phyloP scores from a whole-genome alignment of 345 rosid genomes.

The Sonneratia caseolaris region DNA sequence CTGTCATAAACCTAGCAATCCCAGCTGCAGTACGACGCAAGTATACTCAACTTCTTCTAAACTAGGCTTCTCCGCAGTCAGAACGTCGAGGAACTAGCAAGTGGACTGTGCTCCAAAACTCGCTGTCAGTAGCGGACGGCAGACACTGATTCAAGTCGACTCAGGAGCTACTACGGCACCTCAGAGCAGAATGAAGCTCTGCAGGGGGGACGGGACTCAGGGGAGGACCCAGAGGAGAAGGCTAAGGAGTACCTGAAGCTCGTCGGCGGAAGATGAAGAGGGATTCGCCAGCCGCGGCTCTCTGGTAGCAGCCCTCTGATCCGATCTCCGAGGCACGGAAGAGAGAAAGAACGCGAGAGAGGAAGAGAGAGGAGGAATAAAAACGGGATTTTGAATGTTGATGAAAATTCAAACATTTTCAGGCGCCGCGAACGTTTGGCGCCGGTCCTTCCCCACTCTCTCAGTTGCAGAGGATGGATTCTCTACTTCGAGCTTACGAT shows the following conservation, averaged over 20 bases:
- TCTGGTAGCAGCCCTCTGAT: not conserved
- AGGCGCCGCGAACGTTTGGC: slow-evolving; percentile 30
- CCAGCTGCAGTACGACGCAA: not conserved
- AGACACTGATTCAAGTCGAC: not conserved
- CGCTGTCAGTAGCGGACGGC: not conserved
- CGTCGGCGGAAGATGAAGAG: not conserved
- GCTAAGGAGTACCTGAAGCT: not conserved
- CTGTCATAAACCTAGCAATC: not conserved
- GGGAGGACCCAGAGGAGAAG: not conserved
- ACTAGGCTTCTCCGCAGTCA: not conserved
- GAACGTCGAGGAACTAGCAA: not conserved
- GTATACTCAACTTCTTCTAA: not conserved
- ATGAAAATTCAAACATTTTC: slow-evolving; percentile 16
- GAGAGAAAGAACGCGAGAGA: not conserved
- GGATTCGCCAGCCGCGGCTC: not conserved
- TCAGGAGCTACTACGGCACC: not conserved
- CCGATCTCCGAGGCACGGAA: not conserved
- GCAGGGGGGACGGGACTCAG: too few species aligned
- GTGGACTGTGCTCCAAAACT: not conserved
- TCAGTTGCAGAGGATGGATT: too few species aligned
- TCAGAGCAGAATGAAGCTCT: not conserved
- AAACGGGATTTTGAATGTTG: slow-evolving; percentile 10
- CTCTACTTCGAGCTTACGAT: too few species aligned
- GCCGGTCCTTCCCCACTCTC: slow-evolving; percentile 7
- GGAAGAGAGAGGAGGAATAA: slow-evolving; percentile 5